A percentile compares a stretch with the other conserved stretches of the same genome.
Conservation (phyloP, 139 green algal species). For the Raphidocelis subcapitata region DNA sequence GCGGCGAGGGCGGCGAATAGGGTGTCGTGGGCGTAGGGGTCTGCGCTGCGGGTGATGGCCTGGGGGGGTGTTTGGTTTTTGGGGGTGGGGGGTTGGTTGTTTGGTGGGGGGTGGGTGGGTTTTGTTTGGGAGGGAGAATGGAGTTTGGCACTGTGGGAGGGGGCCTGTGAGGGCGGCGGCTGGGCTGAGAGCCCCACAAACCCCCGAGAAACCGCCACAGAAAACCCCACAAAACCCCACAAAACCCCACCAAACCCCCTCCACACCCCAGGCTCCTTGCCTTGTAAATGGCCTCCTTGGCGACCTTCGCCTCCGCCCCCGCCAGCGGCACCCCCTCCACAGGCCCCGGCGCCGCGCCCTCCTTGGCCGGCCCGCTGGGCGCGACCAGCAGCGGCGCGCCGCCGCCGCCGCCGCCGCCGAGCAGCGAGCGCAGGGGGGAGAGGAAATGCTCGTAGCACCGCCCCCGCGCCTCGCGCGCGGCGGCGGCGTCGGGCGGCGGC, state of each 20-base stretch:
- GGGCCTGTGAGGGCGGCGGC: too few species aligned
- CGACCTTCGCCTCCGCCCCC: neutral
- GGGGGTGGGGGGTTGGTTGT: too few species aligned
- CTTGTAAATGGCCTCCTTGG: slow-evolving; percentile 21
- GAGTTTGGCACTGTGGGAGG: too few species aligned
- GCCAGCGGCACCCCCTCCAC: slow-evolving; percentile 6
- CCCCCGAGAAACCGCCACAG: too few species aligned
- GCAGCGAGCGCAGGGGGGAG: slow-evolving; percentile 45
- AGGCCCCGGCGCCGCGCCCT: too few species aligned
- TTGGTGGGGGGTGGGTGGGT: too few species aligned
- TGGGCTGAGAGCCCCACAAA: too few species aligned
- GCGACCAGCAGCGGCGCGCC: slow-evolving; percentile 3
- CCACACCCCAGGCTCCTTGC: too few species aligned
- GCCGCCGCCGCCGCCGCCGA: slow-evolving; percentile 9
- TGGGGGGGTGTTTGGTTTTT: neutral
- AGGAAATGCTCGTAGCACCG: slow-evolving; percentile 58
- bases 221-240: too few species aligned
- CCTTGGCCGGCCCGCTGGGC: neutral
- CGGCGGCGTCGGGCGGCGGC: slow-evolving; percentile 43
- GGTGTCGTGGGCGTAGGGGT: slow-evolving; percentile 10
- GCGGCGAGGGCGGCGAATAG: slow-evolving; percentile 21
- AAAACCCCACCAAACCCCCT: too few species aligned
- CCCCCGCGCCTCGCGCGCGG: slow-evolving; percentile 44
- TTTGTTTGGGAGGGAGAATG: too few species aligned
- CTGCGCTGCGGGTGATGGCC: neutral